These are phyloP conservation scores for Spiraea crenata DNA, from an alignment of 331 rosid genomes.

Conservation along the genomic window DNA sequence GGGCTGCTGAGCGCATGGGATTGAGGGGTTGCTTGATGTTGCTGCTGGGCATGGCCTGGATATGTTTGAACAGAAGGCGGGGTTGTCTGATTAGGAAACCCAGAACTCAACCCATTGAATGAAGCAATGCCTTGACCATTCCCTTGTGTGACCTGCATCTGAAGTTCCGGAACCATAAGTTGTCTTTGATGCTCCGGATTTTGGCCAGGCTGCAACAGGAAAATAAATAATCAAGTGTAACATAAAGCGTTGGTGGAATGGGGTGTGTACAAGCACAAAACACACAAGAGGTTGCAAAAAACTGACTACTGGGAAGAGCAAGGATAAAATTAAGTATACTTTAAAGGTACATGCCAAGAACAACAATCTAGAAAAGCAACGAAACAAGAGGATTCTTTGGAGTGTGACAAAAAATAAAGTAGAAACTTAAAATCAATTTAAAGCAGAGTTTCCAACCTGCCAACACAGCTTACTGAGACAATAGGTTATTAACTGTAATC, in stretches of 20 bases:
- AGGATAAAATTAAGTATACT: background rate
- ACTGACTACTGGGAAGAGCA: background rate
- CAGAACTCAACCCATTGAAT: conserved; percentile 71
- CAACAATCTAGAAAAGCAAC: background rate
- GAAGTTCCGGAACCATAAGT: conserved; percentile 77
- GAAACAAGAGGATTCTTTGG: background rate
- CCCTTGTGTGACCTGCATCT: conserved; percentile 74
- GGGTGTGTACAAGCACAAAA: background rate
- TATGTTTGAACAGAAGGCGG: conserved; percentile 65
- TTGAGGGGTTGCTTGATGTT: conserved; percentile 74
- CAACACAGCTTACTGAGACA: background rate
- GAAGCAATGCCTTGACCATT: conserved; percentile 69
- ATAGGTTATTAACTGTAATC: background rate
- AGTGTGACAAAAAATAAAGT: background rate
- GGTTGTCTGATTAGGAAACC: conserved; percentile 75
- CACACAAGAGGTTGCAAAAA: background rate
- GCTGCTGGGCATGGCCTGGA: conserved; percentile 76
- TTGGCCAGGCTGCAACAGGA: conserved; percentile 68
- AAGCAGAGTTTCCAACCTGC: background rate
- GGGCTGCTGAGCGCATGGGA: conserved; percentile 61
- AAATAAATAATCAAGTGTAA: conserved; percentile 11
- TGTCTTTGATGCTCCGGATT: conserved; percentile 87
- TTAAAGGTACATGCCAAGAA: background rate
- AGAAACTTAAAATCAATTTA: background rate
- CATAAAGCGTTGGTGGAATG: background rate